Evolutionary conservation across 345 rosid genomes (phyloP).

Genomic region (Pistacia integerrima): DNA sequence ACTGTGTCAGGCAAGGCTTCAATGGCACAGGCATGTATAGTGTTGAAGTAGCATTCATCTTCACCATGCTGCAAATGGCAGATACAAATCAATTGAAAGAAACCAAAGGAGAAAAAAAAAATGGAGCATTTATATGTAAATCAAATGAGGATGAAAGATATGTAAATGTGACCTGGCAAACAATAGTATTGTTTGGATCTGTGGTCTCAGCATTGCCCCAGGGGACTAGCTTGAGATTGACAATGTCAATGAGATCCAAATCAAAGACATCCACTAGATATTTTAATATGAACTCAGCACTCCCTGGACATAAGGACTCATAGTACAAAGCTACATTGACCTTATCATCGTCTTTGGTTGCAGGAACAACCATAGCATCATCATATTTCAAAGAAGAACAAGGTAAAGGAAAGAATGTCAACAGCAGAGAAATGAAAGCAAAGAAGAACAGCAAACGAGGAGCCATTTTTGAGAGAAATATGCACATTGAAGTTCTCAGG

Average conservation of each 20-base stretch:
- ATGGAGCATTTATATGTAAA: not conserved
- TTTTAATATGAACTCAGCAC: slow-evolving; percentile 26
- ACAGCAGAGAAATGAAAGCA: slow-evolving; percentile 16
- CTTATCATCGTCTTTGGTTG: not conserved
- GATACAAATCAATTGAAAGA: too few species aligned
- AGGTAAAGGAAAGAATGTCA: slow-evolving; percentile 16
- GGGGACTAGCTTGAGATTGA: slow-evolving; percentile 38
- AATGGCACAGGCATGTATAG: slow-evolving; percentile 66
- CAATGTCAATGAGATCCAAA: slow-evolving; percentile 30
- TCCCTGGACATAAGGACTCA: slow-evolving; percentile 38
- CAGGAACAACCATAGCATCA: too few species aligned
- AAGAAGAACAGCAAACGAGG: not conserved
- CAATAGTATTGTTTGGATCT: slow-evolving; percentile 8
- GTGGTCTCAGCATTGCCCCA: slow-evolving; percentile 36
- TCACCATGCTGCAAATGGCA: slow-evolving; percentile 58
- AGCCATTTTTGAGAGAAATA: too few species aligned
- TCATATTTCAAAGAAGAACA: slow-evolving; percentile 9
- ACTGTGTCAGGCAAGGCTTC: slow-evolving; percentile 45
- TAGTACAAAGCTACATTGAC: slow-evolving; percentile 43
- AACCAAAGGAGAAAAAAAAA: not conserved
- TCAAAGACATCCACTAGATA: slow-evolving; percentile 21
- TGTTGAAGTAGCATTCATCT: slow-evolving; percentile 66
- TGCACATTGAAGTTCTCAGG: too few species aligned
- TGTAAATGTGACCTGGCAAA: slow-evolving; percentile 38
- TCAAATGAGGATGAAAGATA: not conserved